phyloP scores from a whole-genome alignment of 352 stramenopile genomes.

The Phytophthora hibernalis region DNA sequence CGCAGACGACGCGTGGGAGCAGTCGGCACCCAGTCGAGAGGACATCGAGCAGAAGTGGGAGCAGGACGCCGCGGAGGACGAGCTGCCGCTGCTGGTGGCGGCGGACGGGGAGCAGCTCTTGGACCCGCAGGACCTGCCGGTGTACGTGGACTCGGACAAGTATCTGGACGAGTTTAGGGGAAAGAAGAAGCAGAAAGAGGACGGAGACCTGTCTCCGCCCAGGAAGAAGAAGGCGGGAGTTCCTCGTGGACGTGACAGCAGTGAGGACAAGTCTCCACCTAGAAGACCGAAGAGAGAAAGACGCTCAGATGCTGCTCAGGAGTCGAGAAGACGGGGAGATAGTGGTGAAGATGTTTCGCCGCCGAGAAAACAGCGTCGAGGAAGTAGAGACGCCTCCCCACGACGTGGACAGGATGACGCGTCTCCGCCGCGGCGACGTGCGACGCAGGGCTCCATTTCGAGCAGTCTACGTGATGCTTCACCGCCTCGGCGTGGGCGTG shows the following conservation, averaged over 20 bases:
- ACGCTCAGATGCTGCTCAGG: slow-evolving; percentile 5
- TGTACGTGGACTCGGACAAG: slow-evolving; percentile 77
- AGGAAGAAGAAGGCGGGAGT: slow-evolving; percentile 36
- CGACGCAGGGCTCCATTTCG: not conserved
- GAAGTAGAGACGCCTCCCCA: slow-evolving; percentile 24
- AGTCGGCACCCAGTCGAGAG: slow-evolving; percentile 50
- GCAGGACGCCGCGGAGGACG: slow-evolving; percentile 58
- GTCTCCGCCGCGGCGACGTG: slow-evolving; percentile 14
- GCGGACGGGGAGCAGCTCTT: slow-evolving; percentile 55
- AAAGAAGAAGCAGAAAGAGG: slow-evolving; percentile 31
- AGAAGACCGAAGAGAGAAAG: slow-evolving; percentile 32
- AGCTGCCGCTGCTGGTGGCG: slow-evolving; percentile 45
- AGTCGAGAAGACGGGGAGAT: slow-evolving; percentile 1
- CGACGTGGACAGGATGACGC: slow-evolving; percentile 17
- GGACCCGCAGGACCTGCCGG: slow-evolving; percentile 70
- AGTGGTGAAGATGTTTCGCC: slow-evolving; percentile 38
- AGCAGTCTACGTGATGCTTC: slow-evolving; percentile 15
- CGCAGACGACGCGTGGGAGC: slow-evolving; percentile 63
- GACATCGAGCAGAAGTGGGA: slow-evolving; percentile 73
- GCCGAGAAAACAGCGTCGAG: slow-evolving; percentile 17
- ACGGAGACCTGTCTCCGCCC: slow-evolving; percentile 58
- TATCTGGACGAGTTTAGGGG: slow-evolving; percentile 61
- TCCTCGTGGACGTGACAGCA: slow-evolving; percentile 29
- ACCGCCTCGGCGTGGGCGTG: slow-evolving; percentile 11
- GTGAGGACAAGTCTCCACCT: slow-evolving; percentile 40